Evolutionary conservation across 2,329 filamentous ascomycete genomes (phyloP).

Genomic region (Niveomyces coronatus): DNA sequence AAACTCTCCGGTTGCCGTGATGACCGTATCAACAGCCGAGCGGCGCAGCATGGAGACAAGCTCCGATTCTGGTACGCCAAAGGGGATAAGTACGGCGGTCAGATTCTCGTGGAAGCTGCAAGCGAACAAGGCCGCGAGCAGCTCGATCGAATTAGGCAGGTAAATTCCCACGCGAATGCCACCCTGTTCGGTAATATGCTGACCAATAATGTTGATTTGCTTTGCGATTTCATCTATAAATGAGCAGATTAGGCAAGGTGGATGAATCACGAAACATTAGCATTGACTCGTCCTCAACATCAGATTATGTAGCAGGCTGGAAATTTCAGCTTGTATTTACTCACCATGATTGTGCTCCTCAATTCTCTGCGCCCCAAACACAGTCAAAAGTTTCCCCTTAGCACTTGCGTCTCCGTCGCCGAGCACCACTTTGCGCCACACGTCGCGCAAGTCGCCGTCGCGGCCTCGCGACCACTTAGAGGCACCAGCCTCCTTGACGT

Average conservation of each 20-base stretch:
- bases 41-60: conserved; percentile 63
- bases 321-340: too few species aligned
- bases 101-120: conserved; percentile 77
- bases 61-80: conserved; percentile 59
- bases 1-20: conserved; percentile 79
- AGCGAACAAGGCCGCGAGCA: conserved; percentile 73
- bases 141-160: conserved; percentile 85
- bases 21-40: conserved; percentile 67
- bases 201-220: conserved; percentile 81
- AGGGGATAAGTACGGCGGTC: conserved; percentile 76
- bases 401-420: conserved; percentile 56
- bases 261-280: too few species aligned
- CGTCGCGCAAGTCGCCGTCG: conserved; percentile 81
- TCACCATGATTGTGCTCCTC: conserved; percentile 59
- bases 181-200: conserved; percentile 60
- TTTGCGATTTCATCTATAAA: conserved; percentile 58
- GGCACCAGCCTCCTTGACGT: conserved; percentile 69
- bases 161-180: conserved; percentile 77
- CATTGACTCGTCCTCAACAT: too few species aligned
- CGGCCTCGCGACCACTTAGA: conserved; percentile 76
- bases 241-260: too few species aligned
- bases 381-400: conserved; percentile 65
- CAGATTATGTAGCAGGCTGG: too few species aligned
- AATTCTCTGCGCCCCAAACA: conserved; percentile 65
- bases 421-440: conserved; percentile 67